These are phyloP conservation scores for Colletotrichum sp. DNA, from an alignment of 2,329 filamentous ascomycete genomes.

Conservation along the genomic window DNA sequence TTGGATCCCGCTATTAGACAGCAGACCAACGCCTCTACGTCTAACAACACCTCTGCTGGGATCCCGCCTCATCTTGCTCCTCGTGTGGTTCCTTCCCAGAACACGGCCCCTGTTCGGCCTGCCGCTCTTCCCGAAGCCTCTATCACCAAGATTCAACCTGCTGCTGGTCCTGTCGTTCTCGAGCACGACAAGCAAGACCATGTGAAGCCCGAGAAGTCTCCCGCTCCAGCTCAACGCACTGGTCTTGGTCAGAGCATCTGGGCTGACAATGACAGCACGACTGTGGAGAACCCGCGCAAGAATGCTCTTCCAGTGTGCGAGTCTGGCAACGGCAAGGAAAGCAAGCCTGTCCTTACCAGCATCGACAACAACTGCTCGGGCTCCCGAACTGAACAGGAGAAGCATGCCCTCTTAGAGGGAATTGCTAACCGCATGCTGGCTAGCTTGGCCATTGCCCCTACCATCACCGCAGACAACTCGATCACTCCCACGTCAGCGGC, in stretches of 20 bases:
- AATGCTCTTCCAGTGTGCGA: not conserved
- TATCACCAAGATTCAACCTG: not conserved
- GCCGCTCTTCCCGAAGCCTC: not conserved
- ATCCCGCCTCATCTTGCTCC: not conserved
- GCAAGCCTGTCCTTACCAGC: not conserved
- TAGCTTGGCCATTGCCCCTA: not conserved
- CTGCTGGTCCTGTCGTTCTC: not conserved
- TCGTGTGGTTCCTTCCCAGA: not conserved
- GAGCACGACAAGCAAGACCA: not conserved
- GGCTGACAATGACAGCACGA: not conserved
- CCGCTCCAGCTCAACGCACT: not conserved
- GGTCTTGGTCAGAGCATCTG: not conserved
- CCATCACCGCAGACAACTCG: not conserved
- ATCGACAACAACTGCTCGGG: not conserved
- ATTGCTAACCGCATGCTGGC: not conserved
- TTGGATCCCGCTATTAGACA: not conserved
- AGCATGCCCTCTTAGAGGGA: not conserved
- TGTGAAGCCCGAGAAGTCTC: not conserved
- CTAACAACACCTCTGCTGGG: not conserved
- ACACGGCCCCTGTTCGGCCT: not conserved
- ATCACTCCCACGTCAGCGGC: not conserved
- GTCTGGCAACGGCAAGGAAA: not conserved
- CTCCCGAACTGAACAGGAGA: not conserved
- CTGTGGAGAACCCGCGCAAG: not conserved
- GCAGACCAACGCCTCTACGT: not conserved